Evolutionary conservation across 2,329 filamentous ascomycete species (phyloP), one percentile per base, ranked within the genome.

Genomic region (Fusarium sublunatum): DNA sequence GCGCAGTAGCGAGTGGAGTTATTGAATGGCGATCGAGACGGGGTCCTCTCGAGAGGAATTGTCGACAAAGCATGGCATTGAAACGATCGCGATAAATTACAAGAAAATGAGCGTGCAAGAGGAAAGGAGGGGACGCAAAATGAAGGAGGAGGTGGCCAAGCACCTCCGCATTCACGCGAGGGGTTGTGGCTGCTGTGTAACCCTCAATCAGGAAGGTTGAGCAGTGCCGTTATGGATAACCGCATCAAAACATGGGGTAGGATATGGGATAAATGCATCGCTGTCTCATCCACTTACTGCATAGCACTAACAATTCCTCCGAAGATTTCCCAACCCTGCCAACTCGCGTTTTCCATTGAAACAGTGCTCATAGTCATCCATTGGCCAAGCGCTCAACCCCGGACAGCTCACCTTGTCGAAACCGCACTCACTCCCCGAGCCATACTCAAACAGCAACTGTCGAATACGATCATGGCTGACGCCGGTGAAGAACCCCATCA

Each of bases 381-480:
- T 19, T 19, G 46, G 52, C 57, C 29, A 47, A 53, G 53, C 51
- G 28, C 32, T 52, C 41, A 51, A 49, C 29, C 46, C 52, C 56
- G 41, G 38, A 53, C 59, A 41, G 47, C 40, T 52, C 41, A 49
- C 43, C 51, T 54, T 53, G 9, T 47, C 44, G 34, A 40, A 58
- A 58, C 36, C 32, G 36, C 29, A 41, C 42, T 32, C 49, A 52
- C 42, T 45, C 35, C 46, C 26, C 28, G 53, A 53, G 52, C 31
- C 36, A 28, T 35, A 59, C 19, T 26, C 44, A 44, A n/a, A 34
- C 50, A 36, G 36, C 3, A 40, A 13, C 24, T 15, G 24, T 29
- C 31, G n/a, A 24, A 38, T 19, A 41, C 65, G 65, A 79, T 65
- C 59, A 97, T 97, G 93, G 91, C 93, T 70, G 93, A 97, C 78